Base-by-base conservation (phyloP, 1,284 basidiomycete species). In the Austroboletus niveus region DNA sequence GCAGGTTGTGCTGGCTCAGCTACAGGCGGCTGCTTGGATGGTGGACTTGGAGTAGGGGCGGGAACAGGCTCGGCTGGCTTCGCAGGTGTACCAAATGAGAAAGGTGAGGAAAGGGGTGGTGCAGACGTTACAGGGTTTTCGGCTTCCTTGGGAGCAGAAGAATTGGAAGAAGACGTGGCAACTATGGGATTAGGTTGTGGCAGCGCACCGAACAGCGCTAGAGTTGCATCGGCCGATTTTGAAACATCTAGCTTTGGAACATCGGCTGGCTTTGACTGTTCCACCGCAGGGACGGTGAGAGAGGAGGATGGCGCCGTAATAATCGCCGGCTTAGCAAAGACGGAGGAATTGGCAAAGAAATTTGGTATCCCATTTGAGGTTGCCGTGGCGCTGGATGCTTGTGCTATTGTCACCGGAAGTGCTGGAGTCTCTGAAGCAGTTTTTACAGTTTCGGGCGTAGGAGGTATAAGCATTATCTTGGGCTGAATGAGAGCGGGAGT, bases 331-430 rank as follows among this genome's bases (percentile, higher is more conserved):
- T 72, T 69, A 38, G 60, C 54, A 53, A 74, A 62, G 14, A 66
- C 55, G 12, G 72, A 60, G 0, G 75, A 72, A 42, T 54, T 69
- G 11, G 74, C 70, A 49, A 84, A 83, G 61, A 83, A 81, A 59
- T 81, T 75, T 9, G 80, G 81, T 30, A 80, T 60, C 8, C 61
- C 60, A 30, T 30, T 30, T 30, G 30, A 1, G 7, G 49, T 48
- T 12, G 46, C 12, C 45, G 58, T 10, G 27, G 31, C 11, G 54
- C 47, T 7, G 48, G 49, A 22, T 56, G 30, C 12, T 7, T 49
- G 40, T 42, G 51, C 24, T 35, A 48, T 47, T 15, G 42, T 36
- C 7, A 35, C 50, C 11, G 44, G 56, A 34, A 60, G 42, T 46
- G 63, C 53, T 30, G 52, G 41, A 45, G 56, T 49, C 30, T 60